Evolutionary conservation across 371 early-diverging fungal genomes (phyloP), one percentile per base, ranked within the genome.

Genomic region (Mucor irregularis): DNA sequence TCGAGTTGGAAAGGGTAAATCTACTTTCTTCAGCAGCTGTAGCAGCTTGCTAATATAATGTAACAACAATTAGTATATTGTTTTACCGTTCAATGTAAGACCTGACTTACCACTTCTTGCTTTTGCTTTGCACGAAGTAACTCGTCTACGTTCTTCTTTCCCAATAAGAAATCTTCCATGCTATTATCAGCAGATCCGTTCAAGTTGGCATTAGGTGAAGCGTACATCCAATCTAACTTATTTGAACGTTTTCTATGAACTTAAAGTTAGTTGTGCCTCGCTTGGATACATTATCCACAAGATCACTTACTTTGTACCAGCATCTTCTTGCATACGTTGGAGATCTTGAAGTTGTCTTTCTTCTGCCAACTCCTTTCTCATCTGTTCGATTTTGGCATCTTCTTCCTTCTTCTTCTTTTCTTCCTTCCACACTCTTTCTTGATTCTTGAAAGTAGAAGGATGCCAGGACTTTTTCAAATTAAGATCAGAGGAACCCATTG

Each of bases 381-480:
- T 83, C 77, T 93, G 93, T 9, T 90, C 95, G 16, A 92, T 71
- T 63, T 94, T 92, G 50, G 85, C 80, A 52, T 89, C 79, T 71
- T 96, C 96, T 53, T 93, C 95, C 6, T 80, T 84, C 22, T 88
- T 90, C 49, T 89, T 85, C 34, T 82, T 82, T 65, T 96, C 96
- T 56, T 84, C 87, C 62, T 94, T 89, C 92, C 96, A 96, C 38
- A 96, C 92, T 67, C 86, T 82, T 63, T 94, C 95, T 70, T 90
- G 90, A 73, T 95, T 95, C 30, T 88, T 86, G 58, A 91, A 83
- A 24, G 96, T 95, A 49, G 81, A 82, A 56, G 98, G 95, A 86
- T 97, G 97, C 97, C 97, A 97, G 31, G 91, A 92, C 74, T 97
- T 98, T 86, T 97, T 96, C 81, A 97, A 59, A 51, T 73, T 70